A percentile compares a stretch with the other conserved stretches of the same genome.
Evolutionary conservation across 495 filamentous ascomycete genomes (phyloP).

Genomic region (Annulohypoxylon maeteangense): DNA sequence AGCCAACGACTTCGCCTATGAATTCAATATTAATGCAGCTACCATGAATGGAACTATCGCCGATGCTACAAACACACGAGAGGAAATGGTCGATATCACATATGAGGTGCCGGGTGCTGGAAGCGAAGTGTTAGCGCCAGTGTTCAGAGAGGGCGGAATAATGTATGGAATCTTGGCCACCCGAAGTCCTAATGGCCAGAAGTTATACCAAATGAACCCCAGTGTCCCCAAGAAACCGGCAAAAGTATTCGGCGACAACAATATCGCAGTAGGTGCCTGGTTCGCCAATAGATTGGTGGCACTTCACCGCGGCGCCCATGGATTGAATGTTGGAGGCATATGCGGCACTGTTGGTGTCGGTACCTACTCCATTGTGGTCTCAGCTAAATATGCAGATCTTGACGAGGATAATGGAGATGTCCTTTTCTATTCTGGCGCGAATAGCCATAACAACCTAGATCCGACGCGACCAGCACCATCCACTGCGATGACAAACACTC

Average conservation of each 20-base stretch:
- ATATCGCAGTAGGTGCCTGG: conserved; percentile 59
- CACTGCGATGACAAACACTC: conserved; percentile 49
- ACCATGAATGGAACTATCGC: neutral
- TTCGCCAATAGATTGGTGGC: conserved; percentile 61
- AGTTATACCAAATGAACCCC: conserved; percentile 46
- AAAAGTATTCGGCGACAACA: conserved; percentile 59
- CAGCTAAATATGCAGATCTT: conserved; percentile 54
- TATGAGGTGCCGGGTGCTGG: neutral
- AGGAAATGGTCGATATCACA: neutral
- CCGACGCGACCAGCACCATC: conserved; percentile 18
- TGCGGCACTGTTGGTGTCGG: conserved; percentile 51
- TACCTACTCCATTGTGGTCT: conserved; percentile 58
- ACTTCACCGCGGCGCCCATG: conserved; percentile 63
- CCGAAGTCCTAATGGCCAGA: conserved; percentile 12
- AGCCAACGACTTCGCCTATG: no score
- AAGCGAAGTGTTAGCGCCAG: conserved; percentile 37
- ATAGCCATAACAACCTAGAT: conserved; percentile 46
- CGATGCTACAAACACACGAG: conserved; percentile 12
- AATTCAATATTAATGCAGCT: no score
- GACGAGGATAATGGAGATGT: conserved; percentile 58
- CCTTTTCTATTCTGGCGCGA: conserved; percentile 60
- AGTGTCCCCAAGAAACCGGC: conserved; percentile 27
- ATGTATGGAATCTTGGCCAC: conserved; percentile 54
- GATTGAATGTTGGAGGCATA: conserved; percentile 57
- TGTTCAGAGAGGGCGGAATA: conserved; percentile 48